Evolutionary conservation across 306 rosid genomes (phyloP), one percentile per base, ranked within the genome.

Genomic region (Sesbania bispinosa): DNA sequence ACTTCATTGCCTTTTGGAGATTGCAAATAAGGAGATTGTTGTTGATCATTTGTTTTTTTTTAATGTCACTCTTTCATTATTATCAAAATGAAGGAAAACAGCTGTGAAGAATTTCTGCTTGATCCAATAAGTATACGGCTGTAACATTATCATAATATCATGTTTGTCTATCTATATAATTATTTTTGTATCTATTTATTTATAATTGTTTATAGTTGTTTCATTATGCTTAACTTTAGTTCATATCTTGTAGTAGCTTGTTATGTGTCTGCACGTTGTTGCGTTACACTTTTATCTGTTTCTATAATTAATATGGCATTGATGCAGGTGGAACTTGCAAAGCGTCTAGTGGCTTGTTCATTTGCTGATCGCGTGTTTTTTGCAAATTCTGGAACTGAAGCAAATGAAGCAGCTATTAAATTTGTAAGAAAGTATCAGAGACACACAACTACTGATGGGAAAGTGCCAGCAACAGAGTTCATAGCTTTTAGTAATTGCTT

Each of bases 321-420:
- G 81, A 14, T 80, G 80, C 84, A 94, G 98, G 86, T 89, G 33
- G 92, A 87, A 77, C 95, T 91, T 75, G 98, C 98, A 6, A 74
- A 83, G 81, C 86, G 79, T 62, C 76, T 94, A 47, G 98, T 89
- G 47, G 77, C 79, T 35, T 39, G 50, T 79, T 83, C 96, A 7
- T 94, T 94, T 82, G 97, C 98, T 14, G 96, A 94, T 78, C 92
- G 96, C 35, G 97, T 89, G 20, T 94, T 94, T 60, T 94, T 89
- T 54, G 24, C 86, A 0, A 94, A 94, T 59, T 94, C 98, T 18
- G 98, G 98, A 84, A 94, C 98, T 4, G 97, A 94, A 78, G 95
- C 98, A 13, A 90, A 87, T 36, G 98, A 94, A 71, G 98, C 97
- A 13, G 98, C 98, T 33, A 89, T 94, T 30, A 94, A 91, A 66